Evolutionary conservation across 805 yeast genomes (phyloP).

Genomic region (Teunomyces pallodes): DNA sequence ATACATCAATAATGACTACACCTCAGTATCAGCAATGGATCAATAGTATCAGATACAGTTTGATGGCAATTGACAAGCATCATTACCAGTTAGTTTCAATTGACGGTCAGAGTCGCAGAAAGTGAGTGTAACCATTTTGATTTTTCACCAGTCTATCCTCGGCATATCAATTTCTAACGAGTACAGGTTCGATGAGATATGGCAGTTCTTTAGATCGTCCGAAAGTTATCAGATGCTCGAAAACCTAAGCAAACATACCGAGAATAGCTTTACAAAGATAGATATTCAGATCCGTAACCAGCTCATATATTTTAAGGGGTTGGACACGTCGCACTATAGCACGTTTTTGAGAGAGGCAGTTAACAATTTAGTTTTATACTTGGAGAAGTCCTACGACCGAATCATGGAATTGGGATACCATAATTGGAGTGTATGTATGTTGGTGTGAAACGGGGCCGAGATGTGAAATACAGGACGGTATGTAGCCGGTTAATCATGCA

Average conservation of each 20-base stretch:
- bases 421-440: neutral
- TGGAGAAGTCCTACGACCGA: neutral
- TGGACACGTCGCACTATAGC: neutral
- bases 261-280: neutral
- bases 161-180: neutral
- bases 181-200: neutral
- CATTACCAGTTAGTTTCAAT: neutral
- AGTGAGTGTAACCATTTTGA: neutral
- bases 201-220: slow-evolving; percentile 1
- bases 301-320: neutral
- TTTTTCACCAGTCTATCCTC: too few relatives aligned
- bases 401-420: neutral
- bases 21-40: neutral
- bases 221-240: neutral
- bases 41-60: slow-evolving; percentile 1
- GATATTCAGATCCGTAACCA: neutral
- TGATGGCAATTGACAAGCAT: neutral
- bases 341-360: slow-evolving; percentile 1
- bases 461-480: neutral
- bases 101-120: neutral
- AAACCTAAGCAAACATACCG: neutral
- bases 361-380: neutral
- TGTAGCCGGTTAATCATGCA: neutral
- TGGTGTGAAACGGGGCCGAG: neutral
- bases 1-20: neutral